phyloP scores from a whole-genome alignment of 306 rosid genomes.

The Sphenostylis stenocarpa region DNA sequence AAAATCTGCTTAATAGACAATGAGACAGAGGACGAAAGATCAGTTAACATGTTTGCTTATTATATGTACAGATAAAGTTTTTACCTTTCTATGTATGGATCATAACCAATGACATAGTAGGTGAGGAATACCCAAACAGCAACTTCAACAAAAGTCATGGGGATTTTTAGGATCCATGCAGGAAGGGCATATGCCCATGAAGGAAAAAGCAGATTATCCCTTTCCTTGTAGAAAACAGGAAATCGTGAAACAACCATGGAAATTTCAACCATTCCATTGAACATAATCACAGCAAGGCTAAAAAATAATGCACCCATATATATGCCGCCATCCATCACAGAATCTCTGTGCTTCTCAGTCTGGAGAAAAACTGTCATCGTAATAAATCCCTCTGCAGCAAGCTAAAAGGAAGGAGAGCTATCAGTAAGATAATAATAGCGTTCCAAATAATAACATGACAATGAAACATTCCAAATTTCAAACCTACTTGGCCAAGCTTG shows the following conservation, averaged over 20 bases:
- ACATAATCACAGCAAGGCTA: constrained; percentile 42
- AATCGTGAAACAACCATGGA: constrained; percentile 50
- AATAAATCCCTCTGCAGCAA: constrained; percentile 41
- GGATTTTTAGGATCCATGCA: constrained; percentile 54
- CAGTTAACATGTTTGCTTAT: not conserved
- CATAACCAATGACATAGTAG: constrained; percentile 65
- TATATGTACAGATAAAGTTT: not conserved
- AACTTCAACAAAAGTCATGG: constrained; percentile 45
- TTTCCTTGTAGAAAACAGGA: constrained; percentile 65
- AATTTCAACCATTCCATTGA: constrained; percentile 52
- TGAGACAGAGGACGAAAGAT: not conserved
- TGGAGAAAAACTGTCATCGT: constrained; percentile 55
- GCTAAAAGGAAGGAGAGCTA: constrained; percentile 18
- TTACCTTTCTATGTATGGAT: constrained; percentile 56
- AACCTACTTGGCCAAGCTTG: constrained; percentile 56
- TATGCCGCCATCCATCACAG: constrained; percentile 49
- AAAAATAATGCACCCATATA: constrained; percentile 56
- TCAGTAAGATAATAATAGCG: not conserved
- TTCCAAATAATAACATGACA: not conserved
- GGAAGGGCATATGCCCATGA: constrained; percentile 66
- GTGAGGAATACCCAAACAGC: constrained; percentile 55
- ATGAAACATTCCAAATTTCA: constrained; percentile 1
- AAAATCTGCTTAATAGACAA: constrained; percentile 39
- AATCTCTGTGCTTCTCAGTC: constrained; percentile 54
- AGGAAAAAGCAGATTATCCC: constrained; percentile 55